Evolutionary conservation across 2,329 filamentous ascomycete species (phyloP).

Genomic region (Neonectria neomacrospora): DNA sequence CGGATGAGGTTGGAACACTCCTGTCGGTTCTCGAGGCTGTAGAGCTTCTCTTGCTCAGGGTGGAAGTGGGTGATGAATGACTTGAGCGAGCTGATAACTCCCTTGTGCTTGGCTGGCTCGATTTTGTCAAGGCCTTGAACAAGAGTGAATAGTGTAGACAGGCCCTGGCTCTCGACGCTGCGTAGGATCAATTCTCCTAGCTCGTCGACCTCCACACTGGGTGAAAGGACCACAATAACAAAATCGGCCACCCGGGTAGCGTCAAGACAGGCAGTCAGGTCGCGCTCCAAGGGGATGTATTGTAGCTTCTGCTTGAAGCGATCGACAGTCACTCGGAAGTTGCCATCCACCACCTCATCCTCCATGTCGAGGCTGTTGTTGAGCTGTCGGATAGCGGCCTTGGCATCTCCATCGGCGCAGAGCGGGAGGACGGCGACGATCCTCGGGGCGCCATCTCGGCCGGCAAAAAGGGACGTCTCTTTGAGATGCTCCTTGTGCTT

Average conservation of each 20-base stretch:
- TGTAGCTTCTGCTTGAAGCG: conserved; percentile 95
- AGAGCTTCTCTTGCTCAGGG: conserved; percentile 89
- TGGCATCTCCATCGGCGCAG: conserved; percentile 76
- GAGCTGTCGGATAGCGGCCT: conserved; percentile 74
- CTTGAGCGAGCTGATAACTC: conserved; percentile 84
- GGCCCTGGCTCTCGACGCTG: conserved; percentile 90
- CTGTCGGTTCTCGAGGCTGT: conserved; percentile 86
- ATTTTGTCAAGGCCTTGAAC: conserved; percentile 83
- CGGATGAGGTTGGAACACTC: conserved; percentile 92
- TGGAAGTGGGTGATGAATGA: conserved; percentile 97
- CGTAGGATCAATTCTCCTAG: conserved; percentile 87
- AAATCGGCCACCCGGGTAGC: conserved; percentile 91
- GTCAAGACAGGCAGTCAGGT: conserved; percentile 83
- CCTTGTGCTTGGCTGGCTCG: conserved; percentile 82
- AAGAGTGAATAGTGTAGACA: conserved; percentile 89
- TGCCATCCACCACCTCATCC: conserved; percentile 68
- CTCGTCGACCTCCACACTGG: conserved; percentile 84
- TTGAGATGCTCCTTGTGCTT: conserved; percentile 87
- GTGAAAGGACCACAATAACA: conserved; percentile 85
- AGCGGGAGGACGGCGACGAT: conserved; percentile 90
- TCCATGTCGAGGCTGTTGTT: conserved; percentile 85
- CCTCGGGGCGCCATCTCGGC: conserved; percentile 85
- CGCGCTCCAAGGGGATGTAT: conserved; percentile 79
- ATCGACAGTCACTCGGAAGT: conserved; percentile 77
- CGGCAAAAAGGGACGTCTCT: conserved; percentile 84